Conservation (phyloP, 805 yeast species). For the Wickerhamomyces bisporus region DNA sequence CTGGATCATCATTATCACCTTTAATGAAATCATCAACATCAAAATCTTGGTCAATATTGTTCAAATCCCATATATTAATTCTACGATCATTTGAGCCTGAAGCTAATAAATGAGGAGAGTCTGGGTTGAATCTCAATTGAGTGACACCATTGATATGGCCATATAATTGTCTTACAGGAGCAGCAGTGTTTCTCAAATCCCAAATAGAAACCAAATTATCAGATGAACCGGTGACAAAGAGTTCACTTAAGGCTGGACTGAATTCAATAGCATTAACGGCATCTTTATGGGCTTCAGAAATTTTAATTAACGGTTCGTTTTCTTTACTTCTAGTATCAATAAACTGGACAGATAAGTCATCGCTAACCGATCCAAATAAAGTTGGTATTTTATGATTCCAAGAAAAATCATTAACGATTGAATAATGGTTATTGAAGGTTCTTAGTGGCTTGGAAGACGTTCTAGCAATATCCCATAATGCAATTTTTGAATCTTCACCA, state of each 20-base stretch:
- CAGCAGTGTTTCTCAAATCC: conserved; percentile 61
- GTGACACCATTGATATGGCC: conserved; percentile 61
- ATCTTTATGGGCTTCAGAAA: conserved; percentile 47
- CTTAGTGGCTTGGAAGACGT: conserved; percentile 37
- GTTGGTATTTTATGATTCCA: conserved; percentile 42
- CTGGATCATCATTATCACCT: conserved; percentile 66
- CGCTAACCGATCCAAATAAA: conserved; percentile 67
- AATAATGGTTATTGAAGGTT: conserved; percentile 41
- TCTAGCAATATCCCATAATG: conserved; percentile 58
- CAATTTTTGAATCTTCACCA: conserved; percentile 61
- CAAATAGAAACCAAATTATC: conserved; percentile 71
- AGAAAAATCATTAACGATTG: conserved; percentile 62
- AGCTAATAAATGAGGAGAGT: conserved; percentile 46
- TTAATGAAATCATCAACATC: conserved; percentile 48
- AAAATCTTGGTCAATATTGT: conserved; percentile 50
- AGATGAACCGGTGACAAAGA: conserved; percentile 73
- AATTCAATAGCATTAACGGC: conserved; percentile 68
- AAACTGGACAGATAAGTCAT: conserved; percentile 57
- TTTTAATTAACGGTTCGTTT: conserved; percentile 33
- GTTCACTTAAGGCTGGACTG: conserved; percentile 45
- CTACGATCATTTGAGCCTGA: conserved; percentile 65
- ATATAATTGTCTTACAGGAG: conserved; percentile 57
- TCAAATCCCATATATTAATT: conserved; percentile 71
- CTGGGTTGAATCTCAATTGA: conserved; percentile 49
- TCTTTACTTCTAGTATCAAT: conserved; percentile 47